Evolutionary conservation across 768 basidiomycete species (phyloP), one percentile per base, ranked within the genome.

Genomic region (Termitomyces sp.): DNA sequence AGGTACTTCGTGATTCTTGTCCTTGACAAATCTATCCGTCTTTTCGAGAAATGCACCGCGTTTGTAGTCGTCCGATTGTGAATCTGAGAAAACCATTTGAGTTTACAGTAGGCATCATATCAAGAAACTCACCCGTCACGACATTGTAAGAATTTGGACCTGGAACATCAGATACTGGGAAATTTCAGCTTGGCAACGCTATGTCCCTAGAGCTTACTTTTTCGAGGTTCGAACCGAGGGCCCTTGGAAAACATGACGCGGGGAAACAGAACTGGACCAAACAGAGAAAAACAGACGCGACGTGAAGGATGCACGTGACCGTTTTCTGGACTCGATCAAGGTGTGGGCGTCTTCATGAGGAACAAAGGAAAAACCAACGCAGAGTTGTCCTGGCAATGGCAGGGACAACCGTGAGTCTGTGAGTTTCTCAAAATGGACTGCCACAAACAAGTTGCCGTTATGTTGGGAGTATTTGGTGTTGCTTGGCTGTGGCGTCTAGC

Each of bases 11-110:
- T 72, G 68, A 6, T 64, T 62, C 57, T 76, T 79, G 18, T 83
- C 77, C 57, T 78, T 75, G 14, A 63, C 56, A 65, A 85, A 85
- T 2, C 84, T 73, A 40, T 81, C 78, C 2, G 81, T 68, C 62
- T 82, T 85, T 67, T 86, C 84, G 3, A 85, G 71, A 57, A 84
- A 82, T 16, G 81, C 83, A 1, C 84, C 82, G 22, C 78, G 77
- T 65, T 86, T 86, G 66, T 85, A 81, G 16, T 74, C 67, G 30
- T 84, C 82, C 24, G 75, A 71, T 22, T 74, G 73, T 0, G 80
- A 76, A 13, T 80, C 80, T 79, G 56, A 10, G 36, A 13, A 26
- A 24, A 13, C 55, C 26, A 43, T 42, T 42, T n/a, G 20, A 27
- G 44, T 18, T 18, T 8, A 5, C 4, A 4, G 26, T 45, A 26